phyloP scores from a whole-genome alignment of 495 filamentous ascomycete genomes.

The Friedmanniomyces simplex region DNA sequence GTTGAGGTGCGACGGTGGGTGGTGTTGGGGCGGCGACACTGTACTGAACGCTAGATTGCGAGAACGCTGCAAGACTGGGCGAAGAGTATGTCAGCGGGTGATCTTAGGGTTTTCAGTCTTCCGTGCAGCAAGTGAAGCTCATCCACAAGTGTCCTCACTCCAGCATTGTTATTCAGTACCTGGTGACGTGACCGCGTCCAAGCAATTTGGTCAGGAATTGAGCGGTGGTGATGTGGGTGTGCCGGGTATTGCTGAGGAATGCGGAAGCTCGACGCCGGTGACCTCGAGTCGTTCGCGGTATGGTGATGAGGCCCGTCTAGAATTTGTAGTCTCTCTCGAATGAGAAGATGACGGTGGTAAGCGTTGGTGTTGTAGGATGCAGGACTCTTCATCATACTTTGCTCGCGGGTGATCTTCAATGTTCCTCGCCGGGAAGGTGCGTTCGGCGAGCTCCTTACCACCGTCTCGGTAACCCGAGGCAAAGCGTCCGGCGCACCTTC shows the following conservation, averaged over 20 bases:
- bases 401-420: not conserved
- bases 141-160: not conserved
- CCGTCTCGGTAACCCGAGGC: not conserved
- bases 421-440: not conserved
- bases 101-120: not conserved
- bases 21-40: not conserved
- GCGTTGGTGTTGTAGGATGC: not conserved
- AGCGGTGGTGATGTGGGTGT: constrained; percentile 3
- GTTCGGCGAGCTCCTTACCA: not conserved
- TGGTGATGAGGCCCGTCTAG: not conserved
- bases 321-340: not conserved
- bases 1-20: not conserved
- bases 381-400: not conserved
- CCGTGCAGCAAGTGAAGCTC: not conserved
- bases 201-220: constrained; percentile 14
- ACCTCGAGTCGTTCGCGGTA: not conserved
- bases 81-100: not conserved
- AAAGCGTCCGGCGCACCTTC: no score
- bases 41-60: constrained; percentile 3
- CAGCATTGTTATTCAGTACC: not conserved
- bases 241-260: constrained; percentile 1
- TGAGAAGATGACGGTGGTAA: not conserved
- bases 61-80: constrained; percentile 12
- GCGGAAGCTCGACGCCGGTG: not conserved
- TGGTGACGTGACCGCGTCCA: constrained; percentile 6